These are phyloP conservation scores for Sporisorium scitamineum DNA, from an alignment of 1,284 basidiomycete genomes.

Conservation along the genomic window DNA sequence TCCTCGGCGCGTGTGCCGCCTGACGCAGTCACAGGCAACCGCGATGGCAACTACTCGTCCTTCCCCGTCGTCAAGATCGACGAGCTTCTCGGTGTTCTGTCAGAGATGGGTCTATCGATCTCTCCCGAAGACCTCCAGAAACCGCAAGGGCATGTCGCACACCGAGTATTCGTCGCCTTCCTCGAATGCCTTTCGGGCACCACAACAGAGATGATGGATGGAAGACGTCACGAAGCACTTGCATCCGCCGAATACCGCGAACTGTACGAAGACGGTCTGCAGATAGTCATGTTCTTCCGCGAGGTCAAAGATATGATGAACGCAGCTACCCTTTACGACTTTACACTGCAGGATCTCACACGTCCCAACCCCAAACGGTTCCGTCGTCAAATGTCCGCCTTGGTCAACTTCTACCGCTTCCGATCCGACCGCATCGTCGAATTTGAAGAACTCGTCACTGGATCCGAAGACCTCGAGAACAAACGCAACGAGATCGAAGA, in stretches of 20 bases:
- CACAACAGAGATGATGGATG: slow-evolving; percentile 59
- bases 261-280: slow-evolving; percentile 59
- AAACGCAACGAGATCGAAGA: slow-evolving; percentile 73
- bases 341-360: slow-evolving; percentile 64
- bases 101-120: slow-evolving; percentile 56
- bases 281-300: slow-evolving; percentile 62
- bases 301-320: slow-evolving; percentile 67
- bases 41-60: slow-evolving; percentile 61
- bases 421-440: slow-evolving; percentile 70
- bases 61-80: slow-evolving; percentile 61
- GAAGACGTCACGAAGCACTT: slow-evolving; percentile 43
- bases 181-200: slow-evolving; percentile 59
- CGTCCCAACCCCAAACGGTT: slow-evolving; percentile 65
- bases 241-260: slow-evolving; percentile 51
- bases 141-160: slow-evolving; percentile 54
- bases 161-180: slow-evolving; percentile 60
- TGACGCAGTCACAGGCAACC: slow-evolving; percentile 41
- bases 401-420: slow-evolving; percentile 68
- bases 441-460: slow-evolving; percentile 75
- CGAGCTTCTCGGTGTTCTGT: slow-evolving; percentile 59
- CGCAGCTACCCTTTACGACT: slow-evolving; percentile 62
- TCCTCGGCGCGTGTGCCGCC: slow-evolving; percentile 44
- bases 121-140: slow-evolving; percentile 59
- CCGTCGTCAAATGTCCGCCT: slow-evolving; percentile 64
- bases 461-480: slow-evolving; percentile 76